A percentile compares a stretch with the other conserved stretches of the same genome.
phyloP scores from a whole-genome alignment of 805 yeast genomes.

The Sugiyamaella chiloensis region DNA sequence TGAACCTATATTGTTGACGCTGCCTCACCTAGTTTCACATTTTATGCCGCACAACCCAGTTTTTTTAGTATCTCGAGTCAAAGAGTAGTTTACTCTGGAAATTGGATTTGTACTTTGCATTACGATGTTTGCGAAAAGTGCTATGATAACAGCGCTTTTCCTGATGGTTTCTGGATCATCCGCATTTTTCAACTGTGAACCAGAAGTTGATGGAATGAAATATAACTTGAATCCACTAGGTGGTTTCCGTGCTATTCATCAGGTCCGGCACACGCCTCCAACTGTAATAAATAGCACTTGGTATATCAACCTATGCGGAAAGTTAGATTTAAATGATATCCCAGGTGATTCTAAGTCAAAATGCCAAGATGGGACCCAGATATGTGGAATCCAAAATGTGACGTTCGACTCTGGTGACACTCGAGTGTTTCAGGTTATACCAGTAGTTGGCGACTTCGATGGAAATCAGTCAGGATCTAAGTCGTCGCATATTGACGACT shows the following conservation, averaged over 20 bases:
- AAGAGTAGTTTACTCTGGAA: too few relatives aligned
- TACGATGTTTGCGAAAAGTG: not conserved
- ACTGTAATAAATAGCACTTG: slow-evolving; percentile 59
- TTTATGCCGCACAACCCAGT: too few relatives aligned
- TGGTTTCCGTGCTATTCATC: slow-evolving; percentile 46
- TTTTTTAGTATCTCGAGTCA: too few relatives aligned
- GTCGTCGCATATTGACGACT: slow-evolving; percentile 14
- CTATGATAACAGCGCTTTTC: not conserved
- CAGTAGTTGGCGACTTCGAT: slow-evolving; percentile 37
- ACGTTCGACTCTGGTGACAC: slow-evolving; percentile 33
- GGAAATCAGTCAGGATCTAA: slow-evolving; percentile 31
- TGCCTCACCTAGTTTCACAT: too few relatives aligned
- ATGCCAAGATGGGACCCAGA: slow-evolving; percentile 69
- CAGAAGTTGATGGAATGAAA: slow-evolving; percentile 26
- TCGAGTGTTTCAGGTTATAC: slow-evolving; percentile 56
- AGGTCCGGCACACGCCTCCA: slow-evolving; percentile 70
- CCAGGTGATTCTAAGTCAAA: slow-evolving; percentile 34
- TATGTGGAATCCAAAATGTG: slow-evolving; percentile 71
- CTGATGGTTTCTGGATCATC: not conserved
- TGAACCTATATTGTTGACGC: too few relatives aligned
- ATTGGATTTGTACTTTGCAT: too few relatives aligned
- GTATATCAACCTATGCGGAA: slow-evolving; percentile 69
- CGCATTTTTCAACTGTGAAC: slow-evolving; percentile 31
- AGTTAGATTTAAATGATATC: slow-evolving; percentile 36
- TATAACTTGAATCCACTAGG: slow-evolving; percentile 46